Evolutionary conservation across 305 asterid genomes (phyloP), one percentile per base, ranked within the genome.

Genomic region (Withania somnifera): DNA sequence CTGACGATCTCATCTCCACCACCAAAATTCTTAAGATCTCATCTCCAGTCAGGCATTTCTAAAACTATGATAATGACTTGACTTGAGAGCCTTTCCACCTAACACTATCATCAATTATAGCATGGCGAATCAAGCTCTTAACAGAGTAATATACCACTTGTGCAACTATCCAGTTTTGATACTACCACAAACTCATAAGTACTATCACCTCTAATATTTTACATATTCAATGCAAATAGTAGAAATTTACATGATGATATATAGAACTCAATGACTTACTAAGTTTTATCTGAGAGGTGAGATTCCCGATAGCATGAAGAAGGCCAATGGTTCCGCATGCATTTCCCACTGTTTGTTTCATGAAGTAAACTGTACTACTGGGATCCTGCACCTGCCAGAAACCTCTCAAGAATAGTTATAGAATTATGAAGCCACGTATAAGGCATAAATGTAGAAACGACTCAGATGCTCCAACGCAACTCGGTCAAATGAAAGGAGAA

Each of bases 331-430:
- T 95, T 82, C 98, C 98, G 82, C 99, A 94, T 53, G 99, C 98
- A 92, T 95, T 95, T 90, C 97, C 99, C 53, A 95, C 99, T 54
- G 97, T 95, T 91, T 94, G 99, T 87, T 90, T 94, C 98, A 93
- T 89, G 84, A 93, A 95, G 92, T 93, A 95, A 84, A 92, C 97
- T 80, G 92, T 94, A 83, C 76, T 68, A 22, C 80, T 83, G 57
- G 89, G 92, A 67, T 86, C 96, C 98, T 96, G 91, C 86, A 88
- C 78, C 68, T 56, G 86, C 75, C 79, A 73, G 82, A 22, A 50
- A 17, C 76, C 26, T 38, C 53, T 75, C 82, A 84, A 63, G 81
- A 87, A 81, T 83, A 71, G 30, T 54, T 76, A 78, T 80, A 20
- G n/a, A 20, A 32, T 13, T 30, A 69, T 67, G 69, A 80, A 80